Base-by-base conservation (phyloP, 192 early-diverging fungal genomes). In the Phycomyces blakesleeanus region DNA sequence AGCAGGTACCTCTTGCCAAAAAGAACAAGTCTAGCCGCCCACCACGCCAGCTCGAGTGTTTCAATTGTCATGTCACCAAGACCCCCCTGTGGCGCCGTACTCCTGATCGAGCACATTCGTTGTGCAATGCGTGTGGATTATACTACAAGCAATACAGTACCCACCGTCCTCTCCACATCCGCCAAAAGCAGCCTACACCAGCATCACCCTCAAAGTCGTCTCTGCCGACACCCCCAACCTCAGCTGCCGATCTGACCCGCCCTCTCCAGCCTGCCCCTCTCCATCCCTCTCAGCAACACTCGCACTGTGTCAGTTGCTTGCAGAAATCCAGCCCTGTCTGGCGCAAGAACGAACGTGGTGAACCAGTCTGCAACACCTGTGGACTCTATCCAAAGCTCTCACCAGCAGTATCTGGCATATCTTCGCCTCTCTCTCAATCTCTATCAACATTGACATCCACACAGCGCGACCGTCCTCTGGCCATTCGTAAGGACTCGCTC, bases 51-150 rank as follows among this genome's bases (percentile, higher is more conserved):
- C 50, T 74, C 16, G 75, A 72, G 58, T 91, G 89, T 52, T 78
- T 76, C 66, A 90, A 90, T 56, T 90, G 88, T 53, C 85, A 82
- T 38, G 87, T 88, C 7, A 96, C 90, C 7, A 91, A 89, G 52
- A 98, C 96, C 49, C 87, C 93, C 11, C 81, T 98, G 12, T 98
- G 96, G 96, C 85, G 96, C 11, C 81, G 93, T 10, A 87, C 91
- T 49, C 80, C 77, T 14, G 82, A 89, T 63, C 68, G 83, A 39
- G 89, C 89, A 38, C 85, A 90, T 55, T 80, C 90, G 16, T 85
- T 98, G 51, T 98, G 96, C 76, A 98, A 98, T 67, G 96, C 96
- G 3, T 98, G 96, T 69, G 96, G 96, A 0, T 76, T 98, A 12
- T 98, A 93, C 75, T 95, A 82, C 76, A 97, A 96, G 76, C 89